A percentile compares a stretch with the other conserved stretches of the same genome.
Conservation (phyloP, 768 basidiomycete genomes). For the Trichaptum fuscoviolaceum region DNA sequence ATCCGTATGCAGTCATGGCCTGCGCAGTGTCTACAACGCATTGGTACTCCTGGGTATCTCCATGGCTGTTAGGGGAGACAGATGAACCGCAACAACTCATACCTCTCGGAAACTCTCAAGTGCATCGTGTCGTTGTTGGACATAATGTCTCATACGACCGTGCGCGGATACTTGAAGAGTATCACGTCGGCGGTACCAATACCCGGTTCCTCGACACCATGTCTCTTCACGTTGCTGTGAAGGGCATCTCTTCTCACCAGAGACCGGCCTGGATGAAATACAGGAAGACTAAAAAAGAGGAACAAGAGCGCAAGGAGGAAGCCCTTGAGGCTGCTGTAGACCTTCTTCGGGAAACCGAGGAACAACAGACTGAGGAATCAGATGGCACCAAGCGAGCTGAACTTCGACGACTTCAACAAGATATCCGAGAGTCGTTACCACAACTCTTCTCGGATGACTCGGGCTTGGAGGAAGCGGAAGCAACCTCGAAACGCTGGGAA, state of each 20-base stretch:
- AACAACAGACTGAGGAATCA: conserved; percentile 31
- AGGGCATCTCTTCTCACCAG: conserved; percentile 92
- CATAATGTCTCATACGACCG: conserved; percentile 97
- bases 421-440: conserved; percentile 37
- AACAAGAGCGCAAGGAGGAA: conserved; percentile 52
- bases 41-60: conserved; percentile 97
- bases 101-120: conserved; percentile 53
- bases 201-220: conserved; percentile 93
- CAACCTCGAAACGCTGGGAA: conserved; percentile 73
- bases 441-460: conserved; percentile 31
- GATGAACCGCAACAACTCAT: conserved; percentile 60
- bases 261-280: conserved; percentile 90
- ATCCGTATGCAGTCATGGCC: conserved; percentile 83
- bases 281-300: conserved; percentile 60
- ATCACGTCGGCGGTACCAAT: conserved; percentile 55
- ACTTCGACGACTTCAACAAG: conserved; percentile 32
- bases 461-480: conserved; percentile 38
- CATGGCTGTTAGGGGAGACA: conserved; percentile 74
- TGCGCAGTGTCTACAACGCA: conserved; percentile 75
- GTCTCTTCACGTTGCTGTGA: conserved; percentile 89
- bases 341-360: conserved; percentile 39
- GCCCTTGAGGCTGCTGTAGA: conserved; percentile 58
- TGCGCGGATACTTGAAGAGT: conserved; percentile 78
- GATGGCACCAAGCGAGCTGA: conserved; percentile 33
- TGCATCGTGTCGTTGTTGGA: conserved; percentile 71